Percentiles rank a stretch among this genome's conserved stretches.
Conservation (phyloP, 768 basidiomycete genomes). For the Xanthoconium purpureum region DNA sequence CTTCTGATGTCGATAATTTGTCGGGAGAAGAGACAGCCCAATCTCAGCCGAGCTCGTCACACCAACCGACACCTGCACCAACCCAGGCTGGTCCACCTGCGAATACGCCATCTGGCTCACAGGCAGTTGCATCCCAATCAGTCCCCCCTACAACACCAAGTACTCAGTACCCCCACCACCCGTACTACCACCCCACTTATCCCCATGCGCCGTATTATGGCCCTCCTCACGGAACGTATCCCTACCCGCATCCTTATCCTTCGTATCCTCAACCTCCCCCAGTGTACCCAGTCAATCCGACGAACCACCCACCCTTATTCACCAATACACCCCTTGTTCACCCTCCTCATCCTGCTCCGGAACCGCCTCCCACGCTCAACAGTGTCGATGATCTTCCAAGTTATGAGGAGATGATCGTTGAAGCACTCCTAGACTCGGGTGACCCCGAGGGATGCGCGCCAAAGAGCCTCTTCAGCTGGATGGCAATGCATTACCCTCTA, state of each 20-base stretch:
- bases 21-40: conserved; percentile 15
- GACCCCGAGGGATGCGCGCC: conserved; percentile 79
- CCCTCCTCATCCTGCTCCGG: conserved; percentile 31
- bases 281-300: conserved; percentile 30
- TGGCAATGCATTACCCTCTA: conserved; percentile 76
- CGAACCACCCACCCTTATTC: conserved; percentile 32
- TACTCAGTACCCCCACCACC: conserved; percentile 49
- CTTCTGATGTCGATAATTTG: conserved; percentile 8
- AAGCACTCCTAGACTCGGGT: conserved; percentile 62
- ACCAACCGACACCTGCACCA: conserved; percentile 20
- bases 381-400: conserved; percentile 64
- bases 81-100: conserved; percentile 24
- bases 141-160: conserved; percentile 21
- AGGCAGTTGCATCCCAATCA: conserved; percentile 18
- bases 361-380: conserved; percentile 22
- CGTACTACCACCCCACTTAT: conserved; percentile 58
- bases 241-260: conserved; percentile 40
- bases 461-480: conserved; percentile 82
- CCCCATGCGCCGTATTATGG: conserved; percentile 68
- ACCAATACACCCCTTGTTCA: conserved; percentile 36
- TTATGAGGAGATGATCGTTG: conserved; percentile 91
- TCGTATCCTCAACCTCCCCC: conserved; percentile 32
- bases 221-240: conserved; percentile 34
- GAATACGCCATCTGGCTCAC: conserved; percentile 15
- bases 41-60: conserved; percentile 18